Evolutionary conservation across 1,284 basidiomycete species (phyloP).

Genomic region (Ceratobasidium sp.): DNA sequence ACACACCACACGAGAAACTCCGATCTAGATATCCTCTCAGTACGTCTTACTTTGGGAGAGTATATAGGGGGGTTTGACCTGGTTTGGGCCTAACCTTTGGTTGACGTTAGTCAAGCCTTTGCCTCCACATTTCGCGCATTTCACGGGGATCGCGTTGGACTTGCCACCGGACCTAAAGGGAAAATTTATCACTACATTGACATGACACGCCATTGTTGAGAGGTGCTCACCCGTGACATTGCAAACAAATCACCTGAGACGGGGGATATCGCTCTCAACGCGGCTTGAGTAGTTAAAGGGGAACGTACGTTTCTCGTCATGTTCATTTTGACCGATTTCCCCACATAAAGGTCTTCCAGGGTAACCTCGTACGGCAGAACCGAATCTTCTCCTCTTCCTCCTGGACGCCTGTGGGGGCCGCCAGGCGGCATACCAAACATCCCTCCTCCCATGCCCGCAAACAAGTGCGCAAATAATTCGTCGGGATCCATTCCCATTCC

Average conservation of each 20-base stretch:
- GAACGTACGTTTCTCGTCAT: constrained; percentile 86
- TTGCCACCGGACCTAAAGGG: constrained; percentile 77
- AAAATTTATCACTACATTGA: not conserved
- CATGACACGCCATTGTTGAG: no score
- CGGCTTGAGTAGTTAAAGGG: constrained; percentile 62
- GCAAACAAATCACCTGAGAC: constrained; percentile 17
- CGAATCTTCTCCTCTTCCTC: constrained; percentile 70
- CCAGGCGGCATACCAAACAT: constrained; percentile 63
- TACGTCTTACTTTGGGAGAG: no score
- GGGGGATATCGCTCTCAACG: not conserved
- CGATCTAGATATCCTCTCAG: constrained; percentile 55
- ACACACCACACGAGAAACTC: constrained; percentile 66
- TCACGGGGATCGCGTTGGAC: constrained; percentile 80
- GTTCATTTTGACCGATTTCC: constrained; percentile 88
- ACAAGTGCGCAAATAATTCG: constrained; percentile 69
- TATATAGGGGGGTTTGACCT: not conserved
- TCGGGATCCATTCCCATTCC: constrained; percentile 67
- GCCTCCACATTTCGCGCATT: constrained; percentile 85
- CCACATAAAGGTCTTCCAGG: constrained; percentile 92
- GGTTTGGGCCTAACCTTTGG: constrained; percentile 52
- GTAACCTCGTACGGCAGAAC: constrained; percentile 86
- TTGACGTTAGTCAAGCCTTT: constrained; percentile 78
- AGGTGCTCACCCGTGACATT: constrained; percentile 24
- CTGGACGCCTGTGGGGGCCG: constrained; percentile 51
- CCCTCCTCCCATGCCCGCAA: constrained; percentile 58